A percentile compares a stretch with the other conserved stretches of the same genome.
These are phyloP conservation scores for Persicaria tinctoria DNA, from an alignment of 148 eudicot genomes.

Conservation along the genomic window DNA sequence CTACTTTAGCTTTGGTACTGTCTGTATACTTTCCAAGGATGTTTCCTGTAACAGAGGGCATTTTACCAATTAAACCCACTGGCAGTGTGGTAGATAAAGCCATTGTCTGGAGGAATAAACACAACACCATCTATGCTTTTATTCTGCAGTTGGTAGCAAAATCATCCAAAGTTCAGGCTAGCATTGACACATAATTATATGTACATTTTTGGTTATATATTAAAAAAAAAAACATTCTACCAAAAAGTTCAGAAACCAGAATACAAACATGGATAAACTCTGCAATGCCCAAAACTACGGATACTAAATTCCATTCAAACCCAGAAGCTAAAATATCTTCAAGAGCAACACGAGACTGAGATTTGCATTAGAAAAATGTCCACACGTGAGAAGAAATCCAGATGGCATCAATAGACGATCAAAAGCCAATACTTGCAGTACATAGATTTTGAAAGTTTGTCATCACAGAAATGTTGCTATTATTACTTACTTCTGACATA, in stretches of 20 bases:
- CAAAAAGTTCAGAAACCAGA: background rate
- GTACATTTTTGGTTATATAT: background rate
- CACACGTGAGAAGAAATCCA: background rate
- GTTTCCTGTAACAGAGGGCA: conserved; percentile 50
- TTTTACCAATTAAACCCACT: conserved; percentile 19
- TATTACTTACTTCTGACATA: conserved; percentile 1
- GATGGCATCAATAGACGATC: background rate
- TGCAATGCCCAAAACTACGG: background rate
- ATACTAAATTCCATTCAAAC: background rate
- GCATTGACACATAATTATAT: background rate
- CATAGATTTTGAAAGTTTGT: background rate
- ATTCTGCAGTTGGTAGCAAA: background rate
- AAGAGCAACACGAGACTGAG: background rate
- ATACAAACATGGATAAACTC: background rate
- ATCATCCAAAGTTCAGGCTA: background rate
- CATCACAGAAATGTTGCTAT: background rate
- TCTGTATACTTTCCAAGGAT: conserved; percentile 43
- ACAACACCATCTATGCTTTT: background rate
- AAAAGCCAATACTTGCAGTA: background rate
- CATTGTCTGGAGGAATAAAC: background rate
- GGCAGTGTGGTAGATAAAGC: conserved; percentile 6
- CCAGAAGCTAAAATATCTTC: background rate
- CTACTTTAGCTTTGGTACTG: conserved; percentile 31
- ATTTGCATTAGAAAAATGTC: conserved; percentile 1
- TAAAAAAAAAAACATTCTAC: background rate